Evolutionary conservation across 306 rosid genomes (phyloP).

Genomic region (Cicer judaicum): DNA sequence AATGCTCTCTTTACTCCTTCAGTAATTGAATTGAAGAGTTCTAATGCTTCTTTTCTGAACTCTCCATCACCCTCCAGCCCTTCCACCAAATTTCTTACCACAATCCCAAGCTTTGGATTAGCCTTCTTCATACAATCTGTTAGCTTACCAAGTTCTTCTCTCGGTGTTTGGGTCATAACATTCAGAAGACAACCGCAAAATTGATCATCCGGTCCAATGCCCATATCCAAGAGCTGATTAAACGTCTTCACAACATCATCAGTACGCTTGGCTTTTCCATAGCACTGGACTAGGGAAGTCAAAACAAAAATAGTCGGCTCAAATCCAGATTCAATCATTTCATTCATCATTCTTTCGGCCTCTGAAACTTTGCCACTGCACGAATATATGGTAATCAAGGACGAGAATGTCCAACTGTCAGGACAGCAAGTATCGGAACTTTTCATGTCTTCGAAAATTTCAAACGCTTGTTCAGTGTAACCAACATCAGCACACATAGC

Average conservation of each 20-base stretch:
- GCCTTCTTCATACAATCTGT: slow-evolving; percentile 68
- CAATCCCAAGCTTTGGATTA: slow-evolving; percentile 69
- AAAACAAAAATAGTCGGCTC: slow-evolving; percentile 83
- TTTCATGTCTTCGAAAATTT: slow-evolving; percentile 79
- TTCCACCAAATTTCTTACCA: slow-evolving; percentile 71
- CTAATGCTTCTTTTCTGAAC: slow-evolving; percentile 68
- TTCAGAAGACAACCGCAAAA: slow-evolving; percentile 91
- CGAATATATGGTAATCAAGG: slow-evolving; percentile 85
- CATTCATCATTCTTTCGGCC: slow-evolving; percentile 74
- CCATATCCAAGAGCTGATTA: slow-evolving; percentile 69
- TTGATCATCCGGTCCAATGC: slow-evolving; percentile 74
- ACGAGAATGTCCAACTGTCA: slow-evolving; percentile 96
- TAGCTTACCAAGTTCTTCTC: slow-evolving; percentile 77
- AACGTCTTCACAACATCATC: slow-evolving; percentile 89
- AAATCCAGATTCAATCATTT: slow-evolving; percentile 82
- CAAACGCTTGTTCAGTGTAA: slow-evolving; percentile 64
- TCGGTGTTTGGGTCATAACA: slow-evolving; percentile 81
- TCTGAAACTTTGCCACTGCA: slow-evolving; percentile 76
- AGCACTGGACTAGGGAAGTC: slow-evolving; percentile 93
- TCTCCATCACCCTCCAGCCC: slow-evolving; percentile 53
- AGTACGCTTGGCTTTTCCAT: slow-evolving; percentile 83
- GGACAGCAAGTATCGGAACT: slow-evolving; percentile 59
- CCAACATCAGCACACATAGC: slow-evolving; percentile 94
- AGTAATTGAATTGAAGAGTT: slow-evolving; percentile 59
- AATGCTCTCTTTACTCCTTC: slow-evolving; percentile 79